Conservation (phyloP, 768 basidiomycete species). For the Termitomyces sp. region DNA sequence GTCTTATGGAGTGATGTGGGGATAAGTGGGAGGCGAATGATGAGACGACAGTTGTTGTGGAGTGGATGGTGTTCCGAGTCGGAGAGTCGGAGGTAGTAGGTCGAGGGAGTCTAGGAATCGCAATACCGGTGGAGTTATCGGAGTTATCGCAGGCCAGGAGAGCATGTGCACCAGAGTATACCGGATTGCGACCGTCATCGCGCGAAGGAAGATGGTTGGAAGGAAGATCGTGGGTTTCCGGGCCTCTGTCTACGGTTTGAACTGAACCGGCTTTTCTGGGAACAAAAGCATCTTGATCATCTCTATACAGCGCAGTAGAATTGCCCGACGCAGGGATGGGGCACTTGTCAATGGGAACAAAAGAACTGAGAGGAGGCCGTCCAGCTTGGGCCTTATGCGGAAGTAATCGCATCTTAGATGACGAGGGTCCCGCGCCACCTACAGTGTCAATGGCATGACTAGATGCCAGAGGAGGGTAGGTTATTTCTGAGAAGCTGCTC, state of each 20-base stretch:
- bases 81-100: conserved; percentile 8
- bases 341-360: conserved; percentile 23
- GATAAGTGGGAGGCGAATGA: conserved; percentile 49
- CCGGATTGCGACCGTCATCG: neutral
- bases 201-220: neutral
- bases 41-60: conserved; percentile 39
- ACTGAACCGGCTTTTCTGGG: conserved; percentile 21
- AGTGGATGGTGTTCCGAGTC: conserved; percentile 36
- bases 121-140: neutral
- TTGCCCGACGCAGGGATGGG: conserved; percentile 24
- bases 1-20: conserved; percentile 29
- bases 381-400: conserved; percentile 14
- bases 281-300: conserved; percentile 18
- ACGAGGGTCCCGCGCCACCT: neutral
- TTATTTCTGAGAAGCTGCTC: conserved; percentile 49
- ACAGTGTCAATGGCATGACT: conserved; percentile 8
- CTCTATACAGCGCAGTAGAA: conserved; percentile 34
- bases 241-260: conserved; percentile 7
- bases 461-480: conserved; percentile 39
- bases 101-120: conserved; percentile 6
- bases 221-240: conserved; percentile 17
- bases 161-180: conserved; percentile 1
- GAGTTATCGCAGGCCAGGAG: neutral
- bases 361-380: conserved; percentile 30
- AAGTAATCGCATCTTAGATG: conserved; percentile 3